phyloP scores from a whole-genome alignment of 176 grass and related monocot genomes.

The Puccinellia tenuiflora region DNA sequence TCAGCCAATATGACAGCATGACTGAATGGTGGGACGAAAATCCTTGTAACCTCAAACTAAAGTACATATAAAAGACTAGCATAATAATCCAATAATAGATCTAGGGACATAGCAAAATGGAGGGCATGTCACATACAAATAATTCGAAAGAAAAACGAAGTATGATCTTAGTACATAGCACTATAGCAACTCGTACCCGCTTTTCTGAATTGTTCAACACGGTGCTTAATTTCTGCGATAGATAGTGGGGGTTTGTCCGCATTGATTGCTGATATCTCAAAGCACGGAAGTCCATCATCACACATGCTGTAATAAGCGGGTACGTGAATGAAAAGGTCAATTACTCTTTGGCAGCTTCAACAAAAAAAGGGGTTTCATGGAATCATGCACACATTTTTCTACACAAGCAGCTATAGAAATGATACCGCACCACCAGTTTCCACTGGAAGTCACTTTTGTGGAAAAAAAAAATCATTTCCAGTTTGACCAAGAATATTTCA shows the following conservation, averaged over 20 bases:
- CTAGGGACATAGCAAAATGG: background rate
- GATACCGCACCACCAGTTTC: background rate
- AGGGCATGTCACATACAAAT: background rate
- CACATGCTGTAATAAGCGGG: slow-evolving; percentile 55
- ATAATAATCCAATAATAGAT: background rate
- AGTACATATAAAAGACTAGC: background rate
- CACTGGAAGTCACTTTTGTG: background rate
- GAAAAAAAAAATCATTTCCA: slow-evolving; percentile 1
- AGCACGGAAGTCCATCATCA: slow-evolving; percentile 70
- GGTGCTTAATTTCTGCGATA: slow-evolving; percentile 68
- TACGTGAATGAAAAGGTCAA: background rate
- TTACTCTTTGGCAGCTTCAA: slow-evolving; percentile 1
- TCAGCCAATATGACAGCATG: background rate
- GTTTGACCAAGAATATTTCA: background rate
- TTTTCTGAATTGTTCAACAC: slow-evolving; percentile 85
- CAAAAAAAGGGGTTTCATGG: background rate
- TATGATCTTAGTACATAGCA: background rate
- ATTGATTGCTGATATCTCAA: slow-evolving; percentile 97
- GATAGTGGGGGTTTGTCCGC: slow-evolving; percentile 83
- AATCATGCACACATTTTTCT: background rate
- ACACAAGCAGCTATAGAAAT: background rate
- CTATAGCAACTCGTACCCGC: slow-evolving; percentile 52
- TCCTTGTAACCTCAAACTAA: background rate
- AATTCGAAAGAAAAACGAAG: background rate
- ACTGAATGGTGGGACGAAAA: background rate